phyloP scores from a whole-genome alignment of 2,329 filamentous ascomycete species.

The Meredithiella fracta region DNA sequence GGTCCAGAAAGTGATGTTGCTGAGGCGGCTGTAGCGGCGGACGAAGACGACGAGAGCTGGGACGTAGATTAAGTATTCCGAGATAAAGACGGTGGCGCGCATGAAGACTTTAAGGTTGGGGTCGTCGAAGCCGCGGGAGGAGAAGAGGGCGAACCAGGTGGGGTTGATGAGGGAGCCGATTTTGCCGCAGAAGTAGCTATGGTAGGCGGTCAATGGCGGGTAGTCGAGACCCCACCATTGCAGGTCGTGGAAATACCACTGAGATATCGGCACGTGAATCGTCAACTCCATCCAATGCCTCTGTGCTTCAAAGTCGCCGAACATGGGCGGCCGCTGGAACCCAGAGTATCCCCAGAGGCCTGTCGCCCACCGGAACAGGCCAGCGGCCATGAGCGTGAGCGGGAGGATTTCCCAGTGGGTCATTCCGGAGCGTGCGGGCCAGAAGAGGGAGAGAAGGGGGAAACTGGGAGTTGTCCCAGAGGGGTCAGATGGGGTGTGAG shows the following conservation, averaged over 20 bases:
- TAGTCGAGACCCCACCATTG: constrained; percentile 98
- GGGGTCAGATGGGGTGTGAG: constrained; percentile 10
- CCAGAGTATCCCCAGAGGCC: constrained; percentile 92
- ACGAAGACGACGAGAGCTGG: constrained; percentile 76
- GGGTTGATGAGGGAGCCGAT: constrained; percentile 66
- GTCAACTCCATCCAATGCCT: constrained; percentile 98
- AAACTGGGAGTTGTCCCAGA: constrained; percentile 52
- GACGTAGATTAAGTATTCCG: constrained; percentile 79
- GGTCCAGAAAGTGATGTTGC: constrained; percentile 66
- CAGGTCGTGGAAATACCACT: constrained; percentile 97
- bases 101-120: constrained; percentile 80
- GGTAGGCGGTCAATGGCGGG: constrained; percentile 91
- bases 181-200: constrained; percentile 87
- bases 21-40: constrained; percentile 59
- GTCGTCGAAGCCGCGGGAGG: constrained; percentile 68
- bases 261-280: constrained; percentile 68
- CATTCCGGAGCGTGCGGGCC: constrained; percentile 67
- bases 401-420: constrained; percentile 90
- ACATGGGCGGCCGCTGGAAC: constrained; percentile 68
- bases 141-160: constrained; percentile 72
- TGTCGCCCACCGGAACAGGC: constrained; percentile 82
- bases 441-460: constrained; percentile 83
- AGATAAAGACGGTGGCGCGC: constrained; percentile 78
- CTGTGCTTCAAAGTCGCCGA: constrained; percentile 95
- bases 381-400: constrained; percentile 73